These are phyloP conservation scores for Boletus bicolor DNA, from an alignment of 768 basidiomycete species.

Conservation along the genomic window DNA sequence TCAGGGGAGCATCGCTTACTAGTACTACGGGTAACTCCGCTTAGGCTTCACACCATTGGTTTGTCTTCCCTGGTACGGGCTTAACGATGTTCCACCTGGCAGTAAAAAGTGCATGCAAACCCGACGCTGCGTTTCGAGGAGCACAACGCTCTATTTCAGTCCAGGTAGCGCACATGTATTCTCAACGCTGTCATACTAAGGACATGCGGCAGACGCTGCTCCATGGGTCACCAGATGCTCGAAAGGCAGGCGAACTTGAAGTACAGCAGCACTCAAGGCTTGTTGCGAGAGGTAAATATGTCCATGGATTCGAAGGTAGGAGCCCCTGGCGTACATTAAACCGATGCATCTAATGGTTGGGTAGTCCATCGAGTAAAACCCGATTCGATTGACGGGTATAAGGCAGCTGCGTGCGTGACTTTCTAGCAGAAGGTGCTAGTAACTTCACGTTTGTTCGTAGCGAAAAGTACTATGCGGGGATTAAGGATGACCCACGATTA, in stretches of 20 bases:
- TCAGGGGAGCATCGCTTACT: not conserved
- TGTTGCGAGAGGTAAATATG: constrained; percentile 91
- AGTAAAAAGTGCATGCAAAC: constrained; percentile 14
- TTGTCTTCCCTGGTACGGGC: not conserved
- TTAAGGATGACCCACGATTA: constrained; percentile 69
- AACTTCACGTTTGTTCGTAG: constrained; percentile 37
- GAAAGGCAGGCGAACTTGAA: constrained; percentile 74
- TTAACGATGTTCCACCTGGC: constrained; percentile 24
- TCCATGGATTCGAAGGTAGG: constrained; percentile 84
- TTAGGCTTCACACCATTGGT: constrained; percentile 1
- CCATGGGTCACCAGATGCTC: constrained; percentile 92
- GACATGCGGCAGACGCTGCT: constrained; percentile 62
- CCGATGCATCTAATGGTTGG: constrained; percentile 1
- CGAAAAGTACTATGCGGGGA: constrained; percentile 78
- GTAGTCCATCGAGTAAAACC: constrained; percentile 87
- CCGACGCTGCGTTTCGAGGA: constrained; percentile 16
- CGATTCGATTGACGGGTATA: constrained; percentile 77
- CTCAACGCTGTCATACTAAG: constrained; percentile 27
- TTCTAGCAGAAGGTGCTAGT: not conserved
- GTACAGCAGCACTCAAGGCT: constrained; percentile 80
- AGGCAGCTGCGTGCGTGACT: constrained; percentile 73
- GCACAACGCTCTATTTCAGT: constrained; percentile 56
- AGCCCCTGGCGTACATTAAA: not conserved
- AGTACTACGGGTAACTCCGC: constrained; percentile 19
- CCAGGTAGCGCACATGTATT: constrained; percentile 43